These are phyloP conservation scores for Hydnum rufescens DNA, from an alignment of 768 basidiomycete genomes.

Conservation along the genomic window DNA sequence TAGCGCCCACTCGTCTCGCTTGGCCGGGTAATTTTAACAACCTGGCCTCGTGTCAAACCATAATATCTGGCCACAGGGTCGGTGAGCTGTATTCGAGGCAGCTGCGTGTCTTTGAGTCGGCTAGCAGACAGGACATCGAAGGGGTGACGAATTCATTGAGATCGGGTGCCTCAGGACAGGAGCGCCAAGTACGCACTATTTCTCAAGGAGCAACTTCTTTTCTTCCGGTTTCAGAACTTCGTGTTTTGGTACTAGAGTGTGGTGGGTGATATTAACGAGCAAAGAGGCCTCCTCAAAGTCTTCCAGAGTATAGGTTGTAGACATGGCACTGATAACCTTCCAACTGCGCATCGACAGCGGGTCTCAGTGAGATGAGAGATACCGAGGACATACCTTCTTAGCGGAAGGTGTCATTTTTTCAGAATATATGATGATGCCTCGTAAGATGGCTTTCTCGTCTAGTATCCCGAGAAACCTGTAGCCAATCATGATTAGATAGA, in stretches of 20 bases:
- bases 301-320: slow-evolving; percentile 68
- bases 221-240: slow-evolving; percentile 70
- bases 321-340: slow-evolving; percentile 85
- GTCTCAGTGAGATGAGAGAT: neutral
- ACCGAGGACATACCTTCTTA: slow-evolving; percentile 44
- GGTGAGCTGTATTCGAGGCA: slow-evolving; percentile 87
- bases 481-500: neutral
- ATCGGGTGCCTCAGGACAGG: neutral
- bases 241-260: slow-evolving; percentile 85
- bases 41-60: slow-evolving; percentile 84
- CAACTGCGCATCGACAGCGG: neutral
- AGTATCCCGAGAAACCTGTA: slow-evolving; percentile 68
- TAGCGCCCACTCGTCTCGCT: slow-evolving; percentile 94
- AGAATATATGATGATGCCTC: slow-evolving; percentile 89
- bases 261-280: slow-evolving; percentile 92
- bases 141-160: neutral
- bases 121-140: slow-evolving; percentile 22
- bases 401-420: slow-evolving; percentile 95
- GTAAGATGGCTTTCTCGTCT: slow-evolving; percentile 76
- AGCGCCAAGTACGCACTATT: slow-evolving; percentile 65
- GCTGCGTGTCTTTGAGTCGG: slow-evolving; percentile 91
- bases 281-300: slow-evolving; percentile 94
- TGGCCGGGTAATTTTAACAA: slow-evolving; percentile 94
- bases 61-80: slow-evolving; percentile 99
- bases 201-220: slow-evolving; percentile 68